Conservation (phyloP, 108 stramenopile genomes). For the Schizochytrium sp. region DNA sequence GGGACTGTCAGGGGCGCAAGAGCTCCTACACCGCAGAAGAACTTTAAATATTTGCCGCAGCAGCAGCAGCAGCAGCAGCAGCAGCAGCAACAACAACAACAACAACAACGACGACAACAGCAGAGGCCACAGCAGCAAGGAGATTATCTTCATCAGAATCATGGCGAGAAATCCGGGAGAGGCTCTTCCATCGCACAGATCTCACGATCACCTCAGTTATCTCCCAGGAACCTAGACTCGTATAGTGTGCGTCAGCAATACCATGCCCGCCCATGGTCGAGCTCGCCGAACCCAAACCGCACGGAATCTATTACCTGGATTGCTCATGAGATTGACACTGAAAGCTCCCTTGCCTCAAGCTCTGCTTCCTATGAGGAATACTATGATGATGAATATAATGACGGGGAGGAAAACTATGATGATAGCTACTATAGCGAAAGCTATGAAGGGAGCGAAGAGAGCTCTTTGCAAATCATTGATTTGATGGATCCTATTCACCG, state of each 20-base stretch:
- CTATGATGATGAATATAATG: background rate
- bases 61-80: background rate
- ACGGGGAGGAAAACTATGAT: background rate
- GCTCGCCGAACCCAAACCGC: background rate
- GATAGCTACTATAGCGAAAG: background rate
- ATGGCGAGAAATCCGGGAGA: background rate
- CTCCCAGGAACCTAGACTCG: background rate
- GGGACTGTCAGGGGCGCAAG: conserved; percentile 8
- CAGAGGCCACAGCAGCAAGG: background rate
- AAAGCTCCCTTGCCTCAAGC: background rate
- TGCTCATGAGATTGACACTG: background rate
- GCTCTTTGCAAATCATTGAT: conserved; percentile 2
- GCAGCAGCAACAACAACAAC: background rate
- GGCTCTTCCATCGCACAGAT: background rate
- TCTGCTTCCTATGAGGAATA: background rate
- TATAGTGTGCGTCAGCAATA: background rate
- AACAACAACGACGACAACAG: background rate
- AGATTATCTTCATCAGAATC: background rate
- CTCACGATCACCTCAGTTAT: background rate
- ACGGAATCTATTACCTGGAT: background rate
- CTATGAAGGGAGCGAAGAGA: background rate
- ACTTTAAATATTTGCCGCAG: background rate
- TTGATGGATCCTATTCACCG: background rate
- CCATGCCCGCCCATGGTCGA: background rate
- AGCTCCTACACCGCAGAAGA: background rate